These are phyloP conservation scores for Sarocladium brachiariae DNA, from an alignment of 2,329 filamentous ascomycete species.

Conservation along the genomic window DNA sequence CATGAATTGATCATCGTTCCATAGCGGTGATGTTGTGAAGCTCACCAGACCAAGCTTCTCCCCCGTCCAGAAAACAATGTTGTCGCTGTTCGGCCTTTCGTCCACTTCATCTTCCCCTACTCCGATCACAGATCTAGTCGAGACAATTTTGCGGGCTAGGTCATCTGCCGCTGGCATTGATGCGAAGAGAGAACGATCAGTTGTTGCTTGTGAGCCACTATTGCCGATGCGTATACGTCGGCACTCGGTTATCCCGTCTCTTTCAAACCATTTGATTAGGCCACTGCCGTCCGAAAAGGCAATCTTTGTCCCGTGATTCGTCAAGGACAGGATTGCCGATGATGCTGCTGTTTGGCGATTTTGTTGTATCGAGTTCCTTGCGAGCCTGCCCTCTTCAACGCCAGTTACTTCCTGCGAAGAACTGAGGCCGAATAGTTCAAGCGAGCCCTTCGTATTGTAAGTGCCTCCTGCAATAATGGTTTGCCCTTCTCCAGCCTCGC, in stretches of 20 bases:
- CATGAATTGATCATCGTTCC: slow-evolving; percentile 11
- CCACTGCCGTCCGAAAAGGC: slow-evolving; percentile 81
- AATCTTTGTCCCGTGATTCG: slow-evolving; percentile 73
- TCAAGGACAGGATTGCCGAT: slow-evolving; percentile 75
- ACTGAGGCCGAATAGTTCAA: slow-evolving; percentile 75
- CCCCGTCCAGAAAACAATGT: slow-evolving; percentile 81
- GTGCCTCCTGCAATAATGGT: slow-evolving; percentile 79
- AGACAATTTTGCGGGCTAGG: slow-evolving; percentile 73
- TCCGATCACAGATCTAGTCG: slow-evolving; percentile 37
- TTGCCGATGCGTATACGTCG: slow-evolving; percentile 49
- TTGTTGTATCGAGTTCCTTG: slow-evolving; percentile 41
- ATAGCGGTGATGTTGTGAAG: slow-evolving; percentile 49
- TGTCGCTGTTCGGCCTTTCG: slow-evolving; percentile 47
- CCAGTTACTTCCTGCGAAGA: slow-evolving; percentile 19
- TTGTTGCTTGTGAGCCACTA: slow-evolving; percentile 32
- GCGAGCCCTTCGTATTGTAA: slow-evolving; percentile 83
- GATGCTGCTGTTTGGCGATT: slow-evolving; percentile 79
- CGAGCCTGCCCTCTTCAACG: slow-evolving; percentile 19
- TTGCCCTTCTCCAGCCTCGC: slow-evolving; percentile 51
- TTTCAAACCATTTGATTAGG: slow-evolving; percentile 82
- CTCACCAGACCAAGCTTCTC: slow-evolving; percentile 70
- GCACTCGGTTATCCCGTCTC: slow-evolving; percentile 64
- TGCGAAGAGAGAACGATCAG: slow-evolving; percentile 38
- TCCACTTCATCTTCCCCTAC: slow-evolving; percentile 8
- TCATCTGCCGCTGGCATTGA: slow-evolving; percentile 54